Conservation (phyloP, 2,329 filamentous ascomycete species). For the Fusarium torulosum region DNA sequence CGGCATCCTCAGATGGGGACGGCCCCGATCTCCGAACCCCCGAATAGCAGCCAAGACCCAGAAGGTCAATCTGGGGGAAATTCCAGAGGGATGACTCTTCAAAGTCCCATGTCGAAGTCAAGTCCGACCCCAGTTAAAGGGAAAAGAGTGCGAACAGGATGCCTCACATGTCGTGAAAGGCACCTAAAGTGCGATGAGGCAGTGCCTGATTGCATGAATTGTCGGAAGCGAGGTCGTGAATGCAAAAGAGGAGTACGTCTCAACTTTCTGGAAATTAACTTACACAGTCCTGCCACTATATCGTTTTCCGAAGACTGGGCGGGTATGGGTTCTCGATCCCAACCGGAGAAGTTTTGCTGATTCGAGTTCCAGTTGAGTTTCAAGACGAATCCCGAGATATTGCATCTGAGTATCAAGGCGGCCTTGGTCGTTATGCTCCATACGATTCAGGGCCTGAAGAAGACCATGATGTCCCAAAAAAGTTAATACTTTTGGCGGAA, state of each 20-base stretch:
- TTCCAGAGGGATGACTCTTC: constrained; percentile 29
- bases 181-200: constrained; percentile 93
- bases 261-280: constrained; percentile 90
- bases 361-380: constrained; percentile 71
- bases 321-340: constrained; percentile 38
- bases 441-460: constrained; percentile 20
- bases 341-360: constrained; percentile 21
- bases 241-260: constrained; percentile 89
- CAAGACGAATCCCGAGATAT: constrained; percentile 90
- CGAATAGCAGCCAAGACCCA: constrained; percentile 19
- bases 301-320: constrained; percentile 39
- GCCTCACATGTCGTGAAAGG: constrained; percentile 87
- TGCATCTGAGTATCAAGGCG: constrained; percentile 89
- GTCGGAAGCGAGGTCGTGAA: constrained; percentile 84
- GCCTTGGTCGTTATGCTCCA: constrained; percentile 76
- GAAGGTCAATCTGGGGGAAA: constrained; percentile 13
- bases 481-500: background rate
- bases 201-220: constrained; percentile 76
- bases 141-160: constrained; percentile 90
- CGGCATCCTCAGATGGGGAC: constrained; percentile 16
- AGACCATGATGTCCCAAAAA: background rate
- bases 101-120: constrained; percentile 19
- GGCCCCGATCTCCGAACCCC: constrained; percentile 20
- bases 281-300: constrained; percentile 72
- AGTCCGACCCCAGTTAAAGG: constrained; percentile 53